Conservation (phyloP, 2,329 filamentous ascomycete species). For the Colletotrichum lindemuthianum region DNA sequence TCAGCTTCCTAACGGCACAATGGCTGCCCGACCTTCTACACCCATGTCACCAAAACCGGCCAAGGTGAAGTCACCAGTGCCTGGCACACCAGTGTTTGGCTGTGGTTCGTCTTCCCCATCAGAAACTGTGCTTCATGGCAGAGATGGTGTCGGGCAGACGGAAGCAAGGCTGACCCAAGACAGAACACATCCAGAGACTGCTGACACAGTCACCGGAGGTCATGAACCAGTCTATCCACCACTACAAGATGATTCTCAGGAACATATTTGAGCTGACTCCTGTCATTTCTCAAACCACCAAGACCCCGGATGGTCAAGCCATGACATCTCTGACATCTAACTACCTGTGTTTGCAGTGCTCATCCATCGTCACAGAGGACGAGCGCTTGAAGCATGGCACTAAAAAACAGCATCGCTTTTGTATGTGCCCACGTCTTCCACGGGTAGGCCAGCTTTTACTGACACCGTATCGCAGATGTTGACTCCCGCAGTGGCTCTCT, state of each 20-base stretch:
- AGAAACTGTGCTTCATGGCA: neutral
- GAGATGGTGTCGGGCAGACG: constrained; percentile 12
- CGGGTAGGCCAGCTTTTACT: neutral
- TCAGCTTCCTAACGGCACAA: constrained; percentile 37
- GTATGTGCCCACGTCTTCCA: constrained; percentile 55
- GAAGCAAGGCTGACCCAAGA: constrained; percentile 16
- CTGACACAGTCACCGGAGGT: constrained; percentile 70
- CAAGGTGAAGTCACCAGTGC: constrained; percentile 68
- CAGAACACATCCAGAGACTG: constrained; percentile 79
- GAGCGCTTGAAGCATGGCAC: constrained; percentile 74
- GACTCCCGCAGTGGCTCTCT: constrained; percentile 80
- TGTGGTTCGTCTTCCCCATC: constrained; percentile 62
- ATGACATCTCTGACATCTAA: constrained; percentile 73
- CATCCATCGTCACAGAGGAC: constrained; percentile 72
- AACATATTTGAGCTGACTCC: constrained; percentile 75
- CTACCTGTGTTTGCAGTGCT: constrained; percentile 79
- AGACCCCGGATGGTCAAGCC: constrained; percentile 63
- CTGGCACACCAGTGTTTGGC: constrained; percentile 70
- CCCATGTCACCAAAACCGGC: constrained; percentile 65
- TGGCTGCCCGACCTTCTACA: constrained; percentile 60
- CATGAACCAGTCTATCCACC: constrained; percentile 74
- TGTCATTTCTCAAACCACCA: constrained; percentile 73
- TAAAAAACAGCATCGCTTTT: constrained; percentile 78
- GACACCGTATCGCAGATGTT: constrained; percentile 66
- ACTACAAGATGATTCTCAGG: constrained; percentile 78